Percentiles rank a stretch among this genome's conserved stretches.
These are phyloP conservation scores for Boletus subcaerulescens DNA, from an alignment of 768 basidiomycete species.

Conservation along the genomic window DNA sequence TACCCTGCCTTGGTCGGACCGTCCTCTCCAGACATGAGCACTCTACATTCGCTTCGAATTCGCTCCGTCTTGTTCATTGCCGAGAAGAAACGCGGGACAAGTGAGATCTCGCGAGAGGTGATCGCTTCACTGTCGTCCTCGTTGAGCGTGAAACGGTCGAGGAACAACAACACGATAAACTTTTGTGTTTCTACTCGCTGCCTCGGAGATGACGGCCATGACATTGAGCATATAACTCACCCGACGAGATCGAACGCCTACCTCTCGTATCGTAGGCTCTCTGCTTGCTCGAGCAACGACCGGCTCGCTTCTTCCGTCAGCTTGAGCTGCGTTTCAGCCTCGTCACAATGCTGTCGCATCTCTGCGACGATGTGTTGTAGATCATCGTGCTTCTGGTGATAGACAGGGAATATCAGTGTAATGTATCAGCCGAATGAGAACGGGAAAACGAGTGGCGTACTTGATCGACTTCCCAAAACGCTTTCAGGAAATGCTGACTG, in stretches of 20 bases:
- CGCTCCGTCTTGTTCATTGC: constrained; percentile 84
- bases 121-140: constrained; percentile 71
- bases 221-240: no score
- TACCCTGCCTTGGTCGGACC: constrained; percentile 77
- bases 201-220: constrained; percentile 34
- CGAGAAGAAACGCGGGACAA: constrained; percentile 74
- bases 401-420: not conserved
- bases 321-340: constrained; percentile 74
- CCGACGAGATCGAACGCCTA: constrained; percentile 27
- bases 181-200: constrained; percentile 68
- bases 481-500: constrained; percentile 77
- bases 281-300: constrained; percentile 78
- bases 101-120: constrained; percentile 72
- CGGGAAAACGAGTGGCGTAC: constrained; percentile 44
- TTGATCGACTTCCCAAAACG: constrained; percentile 86
- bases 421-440: not conserved
- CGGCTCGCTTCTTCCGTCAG: constrained; percentile 76
- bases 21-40: constrained; percentile 83
- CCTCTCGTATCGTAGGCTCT: constrained; percentile 72
- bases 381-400: constrained; percentile 72
- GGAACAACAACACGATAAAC: constrained; percentile 74
- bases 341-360: constrained; percentile 82
- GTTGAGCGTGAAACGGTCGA: constrained; percentile 80
- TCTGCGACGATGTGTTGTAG: constrained; percentile 72
- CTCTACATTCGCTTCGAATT: constrained; percentile 81